Conservation (phyloP, 1,284 basidiomycete genomes). For the Boletellus deceptivus region DNA sequence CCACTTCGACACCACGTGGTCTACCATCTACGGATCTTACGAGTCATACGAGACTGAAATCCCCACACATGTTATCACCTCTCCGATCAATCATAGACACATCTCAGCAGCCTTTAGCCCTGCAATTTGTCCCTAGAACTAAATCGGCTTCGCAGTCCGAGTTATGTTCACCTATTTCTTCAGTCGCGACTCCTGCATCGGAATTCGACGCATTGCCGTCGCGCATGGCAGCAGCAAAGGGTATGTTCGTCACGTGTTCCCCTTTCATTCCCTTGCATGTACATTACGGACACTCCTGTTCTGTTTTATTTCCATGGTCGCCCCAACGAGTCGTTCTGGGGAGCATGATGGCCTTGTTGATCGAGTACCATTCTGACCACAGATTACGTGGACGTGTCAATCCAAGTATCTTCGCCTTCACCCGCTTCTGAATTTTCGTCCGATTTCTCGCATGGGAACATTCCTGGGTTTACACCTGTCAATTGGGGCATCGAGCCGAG, state of each 20-base stretch:
- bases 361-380: neutral
- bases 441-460: neutral
- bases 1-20: neutral
- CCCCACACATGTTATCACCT: neutral
- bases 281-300: neutral
- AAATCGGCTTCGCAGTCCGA: neutral
- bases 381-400: slow-evolving; percentile 16
- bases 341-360: neutral
- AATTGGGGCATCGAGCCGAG: slow-evolving; percentile 19
- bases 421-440: neutral
- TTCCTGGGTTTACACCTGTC: slow-evolving; percentile 7
- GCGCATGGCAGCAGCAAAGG: neutral
- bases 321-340: neutral
- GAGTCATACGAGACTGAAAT: neutral
- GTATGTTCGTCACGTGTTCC: slow-evolving; percentile 4
- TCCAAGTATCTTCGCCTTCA: slow-evolving; percentile 9
- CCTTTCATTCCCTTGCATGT: neutral
- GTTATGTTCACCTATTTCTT: neutral
- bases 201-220: neutral
- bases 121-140: neutral
- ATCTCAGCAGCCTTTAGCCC: neutral
- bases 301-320: neutral
- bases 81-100: neutral
- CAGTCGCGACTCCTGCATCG: neutral
- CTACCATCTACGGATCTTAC: neutral